These are phyloP conservation scores for Chenopodium suecicum DNA, from an alignment of 148 eudicot genomes.

Conservation along the genomic window DNA sequence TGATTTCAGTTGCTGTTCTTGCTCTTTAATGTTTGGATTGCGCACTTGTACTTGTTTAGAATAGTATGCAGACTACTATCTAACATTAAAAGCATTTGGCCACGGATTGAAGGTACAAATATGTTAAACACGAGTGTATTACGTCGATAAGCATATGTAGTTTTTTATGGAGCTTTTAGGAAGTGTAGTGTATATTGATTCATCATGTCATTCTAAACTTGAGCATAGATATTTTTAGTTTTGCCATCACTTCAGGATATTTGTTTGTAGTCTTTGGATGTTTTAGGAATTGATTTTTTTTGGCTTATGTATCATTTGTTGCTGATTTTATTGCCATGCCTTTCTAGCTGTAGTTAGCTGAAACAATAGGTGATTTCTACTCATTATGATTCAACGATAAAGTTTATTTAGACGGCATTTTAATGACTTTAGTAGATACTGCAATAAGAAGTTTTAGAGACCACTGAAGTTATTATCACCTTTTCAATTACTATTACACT, in stretches of 20 bases:
- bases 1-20: conserved; percentile 3
- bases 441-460: neutral
- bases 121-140: neutral
- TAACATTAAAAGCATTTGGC: neutral
- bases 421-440: too few species aligned
- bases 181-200: neutral
- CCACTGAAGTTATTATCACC: too few species aligned
- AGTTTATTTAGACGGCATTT: neutral
- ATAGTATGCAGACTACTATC: neutral
- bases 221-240: neutral
- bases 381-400: neutral
- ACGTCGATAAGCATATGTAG: neutral
- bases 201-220: neutral
- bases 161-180: neutral
- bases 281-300: too few species aligned
- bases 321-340: neutral
- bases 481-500: too few species aligned
- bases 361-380: neutral
- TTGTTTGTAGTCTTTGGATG: neutral
- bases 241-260: neutral
- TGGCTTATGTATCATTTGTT: neutral
- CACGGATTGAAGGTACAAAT: neutral
- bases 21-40: neutral
- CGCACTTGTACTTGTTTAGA: neutral
- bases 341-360: neutral